Base-by-base conservation (phyloP, 257 asterid species). In the Linderniella brevidens region DNA sequence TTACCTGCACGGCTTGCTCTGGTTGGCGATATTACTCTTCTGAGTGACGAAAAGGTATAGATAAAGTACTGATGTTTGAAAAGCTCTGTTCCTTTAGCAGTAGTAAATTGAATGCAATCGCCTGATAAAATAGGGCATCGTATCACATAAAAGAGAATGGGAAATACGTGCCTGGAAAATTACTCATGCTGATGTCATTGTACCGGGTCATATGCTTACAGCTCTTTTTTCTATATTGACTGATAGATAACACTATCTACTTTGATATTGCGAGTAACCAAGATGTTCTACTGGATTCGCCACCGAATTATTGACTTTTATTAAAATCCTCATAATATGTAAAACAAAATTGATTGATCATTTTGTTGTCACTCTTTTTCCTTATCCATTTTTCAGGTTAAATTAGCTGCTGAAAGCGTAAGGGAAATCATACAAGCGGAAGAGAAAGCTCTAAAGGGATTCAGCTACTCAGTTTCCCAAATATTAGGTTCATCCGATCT, bases 1-100 rank as follows among this genome's bases (percentile, higher is more conserved):
- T 65, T 67, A 37, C 98, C 94, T 38, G 73, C 80, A 60, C 77
- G 98, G 58, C 75, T 88, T 74, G 94, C 96, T 64, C 57, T 88
- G 58, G 69, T 73, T 29, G 98, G 98, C 42, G 98, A 84, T 55
- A 67, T 66, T 43, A 47, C 71, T 43, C 81, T 60, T 49, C 93
- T 80, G 62, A 69, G 63, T 53, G 87, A 68, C 62, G 77, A 73
- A 41, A 88, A 84, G 93, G 95, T 83, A 63, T 45, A 20, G 42
- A 56, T 13, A 35, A 54, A 13, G 40, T 6, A 37, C 8, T 37
- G 8, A 37, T 37, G 8, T 11, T 37, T 45, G 49, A 6, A 11
- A 41, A 5, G 14, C 13, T 41, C 14, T 41, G 5, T 5, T 12
- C 4, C 11, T 41, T 41, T n/a, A 12, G 46, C 4, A 12, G 14